phyloP scores from a whole-genome alignment of 805 yeast genomes.

The Ogataea pini region DNA sequence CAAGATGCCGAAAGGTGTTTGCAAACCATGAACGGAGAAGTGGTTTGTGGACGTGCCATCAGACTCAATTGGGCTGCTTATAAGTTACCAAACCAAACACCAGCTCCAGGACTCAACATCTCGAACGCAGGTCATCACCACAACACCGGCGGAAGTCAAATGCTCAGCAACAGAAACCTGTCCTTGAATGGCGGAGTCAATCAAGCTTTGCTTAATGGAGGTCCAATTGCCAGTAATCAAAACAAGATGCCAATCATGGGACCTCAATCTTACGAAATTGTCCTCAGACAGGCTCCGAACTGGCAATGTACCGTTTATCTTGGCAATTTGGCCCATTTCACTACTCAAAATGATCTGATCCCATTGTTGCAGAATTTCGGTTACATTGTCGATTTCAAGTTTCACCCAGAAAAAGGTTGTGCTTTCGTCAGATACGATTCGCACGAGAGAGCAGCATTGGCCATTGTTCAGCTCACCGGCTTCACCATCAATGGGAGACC shows the following conservation, averaged over 20 bases:
- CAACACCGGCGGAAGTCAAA: slow-evolving; percentile 12
- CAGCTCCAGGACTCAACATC: slow-evolving; percentile 21
- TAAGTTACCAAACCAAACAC: slow-evolving; percentile 44
- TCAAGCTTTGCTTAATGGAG: slow-evolving; percentile 12
- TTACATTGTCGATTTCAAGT: slow-evolving; percentile 75
- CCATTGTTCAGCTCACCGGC: slow-evolving; percentile 77
- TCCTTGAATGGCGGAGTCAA: slow-evolving; percentile 7
- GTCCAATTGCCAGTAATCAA: slow-evolving; percentile 6
- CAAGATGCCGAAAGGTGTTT: slow-evolving; percentile 75
- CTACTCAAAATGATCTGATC: slow-evolving; percentile 69
- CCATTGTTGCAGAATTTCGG: slow-evolving; percentile 81
- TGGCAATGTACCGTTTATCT: slow-evolving; percentile 86
- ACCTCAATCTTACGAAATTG: slow-evolving; percentile 56
- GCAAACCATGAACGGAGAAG: slow-evolving; percentile 70
- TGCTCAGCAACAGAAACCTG: slow-evolving; percentile 9
- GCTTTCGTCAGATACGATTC: slow-evolving; percentile 86
- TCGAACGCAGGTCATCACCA: slow-evolving; percentile 17
- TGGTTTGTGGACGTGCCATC: slow-evolving; percentile 71
- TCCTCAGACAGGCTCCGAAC: slow-evolving; percentile 74
- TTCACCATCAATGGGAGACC: slow-evolving; percentile 74
- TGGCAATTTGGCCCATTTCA: slow-evolving; percentile 80
- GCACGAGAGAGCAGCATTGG: slow-evolving; percentile 87
- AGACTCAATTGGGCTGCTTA: slow-evolving; percentile 90
- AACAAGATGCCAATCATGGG: slow-evolving; percentile 20
- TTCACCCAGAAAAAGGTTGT: slow-evolving; percentile 80